Evolutionary conservation across 2,329 filamentous ascomycete species (phyloP).

Genomic region (Helotiales sp.): DNA sequence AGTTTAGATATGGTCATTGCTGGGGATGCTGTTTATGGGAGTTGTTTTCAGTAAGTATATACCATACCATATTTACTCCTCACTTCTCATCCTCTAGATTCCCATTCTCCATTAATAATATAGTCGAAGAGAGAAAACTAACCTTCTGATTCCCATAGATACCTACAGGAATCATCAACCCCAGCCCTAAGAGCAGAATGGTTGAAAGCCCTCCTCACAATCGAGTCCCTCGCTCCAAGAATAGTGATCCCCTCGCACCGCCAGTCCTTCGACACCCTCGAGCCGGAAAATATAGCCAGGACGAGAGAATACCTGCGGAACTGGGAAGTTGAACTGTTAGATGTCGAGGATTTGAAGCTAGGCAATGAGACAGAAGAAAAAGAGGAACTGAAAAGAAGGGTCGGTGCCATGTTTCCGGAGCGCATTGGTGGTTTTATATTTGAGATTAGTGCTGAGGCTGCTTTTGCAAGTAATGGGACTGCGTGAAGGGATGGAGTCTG

Average conservation of each 20-base stretch:
- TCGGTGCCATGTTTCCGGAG: constrained; percentile 1
- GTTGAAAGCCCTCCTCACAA: constrained; percentile 32
- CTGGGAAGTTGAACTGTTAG: constrained; percentile 9
- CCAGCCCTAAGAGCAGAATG: constrained; percentile 32
- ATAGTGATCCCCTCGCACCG: constrained; percentile 36
- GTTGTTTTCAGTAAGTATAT: neutral
- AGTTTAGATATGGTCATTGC: constrained; percentile 37
- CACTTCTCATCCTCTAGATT: too few relatives aligned
- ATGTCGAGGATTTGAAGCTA: too few relatives aligned
- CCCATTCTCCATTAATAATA: too few relatives aligned
- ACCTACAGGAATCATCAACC: constrained; percentile 35
- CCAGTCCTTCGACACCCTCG: constrained; percentile 26
- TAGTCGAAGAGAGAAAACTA: too few relatives aligned
- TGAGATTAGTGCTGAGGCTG: constrained; percentile 1
- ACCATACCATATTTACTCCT: too few relatives aligned
- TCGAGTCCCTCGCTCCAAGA: constrained; percentile 32
- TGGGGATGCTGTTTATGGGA: constrained; percentile 42
- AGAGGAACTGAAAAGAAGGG: neutral
- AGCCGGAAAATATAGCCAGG: constrained; percentile 25
- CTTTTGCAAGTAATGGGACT: neutral
- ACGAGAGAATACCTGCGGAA: constrained; percentile 31
- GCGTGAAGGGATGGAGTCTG: neutral
- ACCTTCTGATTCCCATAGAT: too few relatives aligned
- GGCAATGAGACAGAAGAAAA: neutral
- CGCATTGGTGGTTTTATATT: constrained; percentile 8